Conservation (phyloP, 2,329 filamentous ascomycete species). For the Aureobasidium sp. region DNA sequence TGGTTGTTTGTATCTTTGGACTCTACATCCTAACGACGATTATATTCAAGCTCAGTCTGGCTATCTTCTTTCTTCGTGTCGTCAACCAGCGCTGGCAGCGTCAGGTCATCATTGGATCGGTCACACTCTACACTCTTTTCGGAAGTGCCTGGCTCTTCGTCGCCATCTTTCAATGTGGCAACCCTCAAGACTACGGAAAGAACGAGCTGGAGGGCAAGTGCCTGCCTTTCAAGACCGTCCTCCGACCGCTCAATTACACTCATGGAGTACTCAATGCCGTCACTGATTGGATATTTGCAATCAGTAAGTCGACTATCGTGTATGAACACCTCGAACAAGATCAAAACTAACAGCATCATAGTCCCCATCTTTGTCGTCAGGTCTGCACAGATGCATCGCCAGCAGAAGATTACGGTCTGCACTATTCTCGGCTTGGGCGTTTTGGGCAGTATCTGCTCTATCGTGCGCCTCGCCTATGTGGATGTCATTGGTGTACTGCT, state of each 20-base stretch:
- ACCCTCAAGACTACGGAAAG: slow-evolving; percentile 21
- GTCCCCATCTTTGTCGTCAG: slow-evolving; percentile 36
- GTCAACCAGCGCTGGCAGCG: slow-evolving; percentile 34
- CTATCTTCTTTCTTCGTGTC: slow-evolving; percentile 40
- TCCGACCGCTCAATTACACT: slow-evolving; percentile 11
- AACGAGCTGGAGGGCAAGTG: slow-evolving; percentile 20
- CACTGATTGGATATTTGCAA: slow-evolving; percentile 31
- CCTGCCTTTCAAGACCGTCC: slow-evolving; percentile 18
- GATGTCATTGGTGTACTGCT: slow-evolving; percentile 18
- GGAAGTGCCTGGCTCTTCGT: slow-evolving; percentile 30
- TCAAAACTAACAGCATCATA: not conserved
- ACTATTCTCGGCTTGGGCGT: slow-evolving; percentile 35
- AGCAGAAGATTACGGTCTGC: slow-evolving; percentile 35
- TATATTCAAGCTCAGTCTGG: slow-evolving; percentile 39
- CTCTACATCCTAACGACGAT: slow-evolving; percentile 37
- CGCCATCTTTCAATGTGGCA: slow-evolving; percentile 28
- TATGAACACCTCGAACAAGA: not conserved
- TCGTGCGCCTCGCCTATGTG: slow-evolving; percentile 24
- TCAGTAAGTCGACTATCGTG: slow-evolving; percentile 17
- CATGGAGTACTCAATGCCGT: slow-evolving; percentile 32
- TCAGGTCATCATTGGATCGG: slow-evolving; percentile 23
- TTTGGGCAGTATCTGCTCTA: slow-evolving; percentile 22
- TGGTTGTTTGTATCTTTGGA: slow-evolving; percentile 29
- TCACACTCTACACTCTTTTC: slow-evolving; percentile 26
- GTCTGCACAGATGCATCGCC: slow-evolving; percentile 34